Evolutionary conservation across 257 asterid genomes (phyloP).

Genomic region (Lantana camara): DNA sequence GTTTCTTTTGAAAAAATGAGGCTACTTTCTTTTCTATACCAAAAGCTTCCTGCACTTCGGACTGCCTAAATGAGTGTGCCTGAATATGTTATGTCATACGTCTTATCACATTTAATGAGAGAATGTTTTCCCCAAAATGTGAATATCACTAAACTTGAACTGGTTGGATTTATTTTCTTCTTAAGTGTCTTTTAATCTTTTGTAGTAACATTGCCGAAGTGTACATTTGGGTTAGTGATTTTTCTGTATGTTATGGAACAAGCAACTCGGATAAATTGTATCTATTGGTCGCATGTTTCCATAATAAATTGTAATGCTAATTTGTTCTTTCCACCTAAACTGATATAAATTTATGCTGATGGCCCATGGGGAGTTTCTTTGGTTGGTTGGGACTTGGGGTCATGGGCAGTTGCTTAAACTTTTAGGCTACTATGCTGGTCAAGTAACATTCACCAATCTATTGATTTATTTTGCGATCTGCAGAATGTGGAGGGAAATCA

Average conservation of each 20-base stretch:
- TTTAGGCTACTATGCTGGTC: background rate
- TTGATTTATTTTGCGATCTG: background rate
- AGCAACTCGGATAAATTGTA: background rate
- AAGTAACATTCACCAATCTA: background rate
- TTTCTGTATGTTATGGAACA: background rate
- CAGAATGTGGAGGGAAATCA: slow-evolving; percentile 86
- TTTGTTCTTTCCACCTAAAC: background rate
- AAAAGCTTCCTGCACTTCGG: too few species aligned
- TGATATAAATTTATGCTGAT: background rate
- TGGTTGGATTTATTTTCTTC: too few species aligned
- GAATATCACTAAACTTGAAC: too few species aligned
- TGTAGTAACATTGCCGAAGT: background rate
- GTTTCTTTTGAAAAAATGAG: too few species aligned
- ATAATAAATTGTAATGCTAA: background rate
- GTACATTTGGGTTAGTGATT: background rate
- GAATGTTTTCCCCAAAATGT: too few species aligned
- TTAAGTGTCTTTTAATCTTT: too few species aligned
- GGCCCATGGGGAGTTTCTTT: background rate
- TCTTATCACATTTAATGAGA: background rate
- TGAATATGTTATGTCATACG: too few species aligned
- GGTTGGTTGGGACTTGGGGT: background rate
- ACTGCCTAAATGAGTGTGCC: too few species aligned
- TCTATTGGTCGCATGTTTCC: background rate
- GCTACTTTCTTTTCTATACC: too few species aligned
- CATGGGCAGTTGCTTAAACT: background rate